phyloP scores from a whole-genome alignment of 2,329 filamentous ascomycete genomes.

The Aureobasidium subglaciale region DNA sequence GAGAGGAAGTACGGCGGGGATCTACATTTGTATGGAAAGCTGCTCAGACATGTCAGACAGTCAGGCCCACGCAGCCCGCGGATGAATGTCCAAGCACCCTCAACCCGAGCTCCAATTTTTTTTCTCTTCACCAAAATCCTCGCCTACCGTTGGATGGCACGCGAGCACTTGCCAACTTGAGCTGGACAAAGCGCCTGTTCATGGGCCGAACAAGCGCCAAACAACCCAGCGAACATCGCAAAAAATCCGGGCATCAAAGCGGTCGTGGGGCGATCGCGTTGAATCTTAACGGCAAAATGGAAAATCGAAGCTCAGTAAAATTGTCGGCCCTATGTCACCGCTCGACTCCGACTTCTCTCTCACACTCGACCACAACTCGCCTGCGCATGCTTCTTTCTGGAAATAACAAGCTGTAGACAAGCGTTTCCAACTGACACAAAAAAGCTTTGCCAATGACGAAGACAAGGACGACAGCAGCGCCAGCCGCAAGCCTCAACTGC shows the following conservation, averaged over 20 bases:
- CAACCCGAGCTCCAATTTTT: constrained; percentile 6
- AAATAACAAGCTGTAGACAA: not conserved
- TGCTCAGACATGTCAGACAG: not conserved
- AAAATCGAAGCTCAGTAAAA: not conserved
- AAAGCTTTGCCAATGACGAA: constrained; percentile 10
- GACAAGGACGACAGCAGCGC: not conserved
- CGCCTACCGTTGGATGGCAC: not conserved
- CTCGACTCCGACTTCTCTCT: not conserved
- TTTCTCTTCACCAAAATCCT: not conserved
- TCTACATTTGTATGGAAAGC: constrained; percentile 9
- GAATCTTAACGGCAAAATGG: constrained; percentile 1
- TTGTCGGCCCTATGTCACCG: not conserved
- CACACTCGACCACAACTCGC: not conserved
- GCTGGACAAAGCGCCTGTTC: constrained; percentile 8
- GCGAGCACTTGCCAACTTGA: constrained; percentile 11
- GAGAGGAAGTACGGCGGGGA: not conserved
- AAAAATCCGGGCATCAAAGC: not conserved
- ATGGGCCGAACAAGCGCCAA: constrained; percentile 13
- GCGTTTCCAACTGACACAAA: not conserved
- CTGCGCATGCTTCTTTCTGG: not conserved
- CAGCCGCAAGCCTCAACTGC: constrained; percentile 11
- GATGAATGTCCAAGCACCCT: constrained; percentile 7
- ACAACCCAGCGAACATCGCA: not conserved
- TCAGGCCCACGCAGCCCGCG: too few relatives aligned
- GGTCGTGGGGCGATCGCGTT: constrained; percentile 12